A percentile compares a stretch with the other conserved stretches of the same genome.
Conservation (phyloP, 306 rosid genomes). For the Medicago lupulina region DNA sequence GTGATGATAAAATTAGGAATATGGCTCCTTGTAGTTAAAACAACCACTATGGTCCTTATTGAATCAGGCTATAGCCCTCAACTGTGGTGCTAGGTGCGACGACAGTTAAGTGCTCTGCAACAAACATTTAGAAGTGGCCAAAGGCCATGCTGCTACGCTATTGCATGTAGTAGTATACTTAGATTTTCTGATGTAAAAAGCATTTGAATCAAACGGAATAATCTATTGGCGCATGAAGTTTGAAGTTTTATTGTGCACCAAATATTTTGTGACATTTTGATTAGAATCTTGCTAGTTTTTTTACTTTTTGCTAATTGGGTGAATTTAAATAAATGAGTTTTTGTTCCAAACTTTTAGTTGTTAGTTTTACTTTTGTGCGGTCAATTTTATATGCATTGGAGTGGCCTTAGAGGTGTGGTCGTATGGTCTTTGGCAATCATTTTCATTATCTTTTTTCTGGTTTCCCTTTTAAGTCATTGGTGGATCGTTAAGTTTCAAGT, state of each 20-base stretch:
- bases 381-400: constrained; percentile 28
- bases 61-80: no score
- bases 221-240: constrained; percentile 9
- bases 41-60: no score
- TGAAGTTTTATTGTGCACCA: neutral
- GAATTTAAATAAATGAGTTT: neutral
- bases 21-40: no score
- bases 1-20: no score
- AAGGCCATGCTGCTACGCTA: neutral
- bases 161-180: neutral
- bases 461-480: neutral
- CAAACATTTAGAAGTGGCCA: neutral
- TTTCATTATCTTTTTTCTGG: no score
- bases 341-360: constrained; percentile 21
- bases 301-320: constrained; percentile 1
- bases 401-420: constrained; percentile 21
- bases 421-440: constrained; percentile 5
- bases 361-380: constrained; percentile 22
- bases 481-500: constrained; percentile 15
- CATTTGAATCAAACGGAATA: constrained; percentile 20
- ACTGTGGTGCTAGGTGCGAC: no score
- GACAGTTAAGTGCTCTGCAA: neutral
- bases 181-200: neutral
- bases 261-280: neutral
- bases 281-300: constrained; percentile 26